Evolutionary conservation across 2,329 filamentous ascomycete species (phyloP).

Genomic region (Coniochaeta hoffmannii): DNA sequence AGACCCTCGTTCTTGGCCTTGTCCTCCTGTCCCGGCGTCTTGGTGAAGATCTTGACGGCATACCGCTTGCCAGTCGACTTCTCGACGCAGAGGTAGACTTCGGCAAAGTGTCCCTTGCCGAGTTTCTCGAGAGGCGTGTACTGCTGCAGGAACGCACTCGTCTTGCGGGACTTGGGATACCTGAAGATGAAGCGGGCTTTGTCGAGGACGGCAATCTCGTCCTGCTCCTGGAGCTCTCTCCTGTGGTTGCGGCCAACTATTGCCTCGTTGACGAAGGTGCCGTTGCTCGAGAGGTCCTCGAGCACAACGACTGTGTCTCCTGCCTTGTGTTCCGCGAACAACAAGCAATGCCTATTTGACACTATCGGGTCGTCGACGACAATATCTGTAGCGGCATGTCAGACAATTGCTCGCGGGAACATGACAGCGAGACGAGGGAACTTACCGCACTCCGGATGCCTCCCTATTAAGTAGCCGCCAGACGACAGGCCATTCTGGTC

Average conservation of each 20-base stretch:
- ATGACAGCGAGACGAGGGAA: constrained; percentile 12
- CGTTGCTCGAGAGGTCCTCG: constrained; percentile 92
- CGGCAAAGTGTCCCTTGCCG: constrained; percentile 91
- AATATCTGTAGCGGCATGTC: constrained; percentile 47
- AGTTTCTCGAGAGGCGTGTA: constrained; percentile 80
- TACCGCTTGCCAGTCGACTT: constrained; percentile 74
- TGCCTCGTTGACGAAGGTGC: constrained; percentile 91
- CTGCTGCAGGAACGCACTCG: constrained; percentile 76
- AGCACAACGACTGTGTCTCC: constrained; percentile 59
- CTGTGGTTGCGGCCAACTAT: constrained; percentile 88
- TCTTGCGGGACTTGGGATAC: constrained; percentile 69
- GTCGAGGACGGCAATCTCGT: constrained; percentile 82
- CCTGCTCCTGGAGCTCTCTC: constrained; percentile 78
- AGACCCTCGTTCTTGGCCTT: constrained; percentile 76
- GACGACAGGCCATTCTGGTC: constrained; percentile 59
- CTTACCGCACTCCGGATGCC: constrained; percentile 90
- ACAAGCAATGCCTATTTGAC: constrained; percentile 71
- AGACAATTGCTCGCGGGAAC: neutral
- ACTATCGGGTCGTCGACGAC: constrained; percentile 70
- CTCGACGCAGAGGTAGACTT: constrained; percentile 86
- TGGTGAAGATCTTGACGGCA: constrained; percentile 93
- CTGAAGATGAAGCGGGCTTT: constrained; percentile 85
- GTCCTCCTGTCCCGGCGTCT: constrained; percentile 73
- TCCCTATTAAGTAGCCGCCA: constrained; percentile 82
- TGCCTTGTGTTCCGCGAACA: constrained; percentile 29